Base-by-base conservation (phyloP, 2,329 filamentous ascomycete genomes). In the Aspergillus brasiliensis region DNA sequence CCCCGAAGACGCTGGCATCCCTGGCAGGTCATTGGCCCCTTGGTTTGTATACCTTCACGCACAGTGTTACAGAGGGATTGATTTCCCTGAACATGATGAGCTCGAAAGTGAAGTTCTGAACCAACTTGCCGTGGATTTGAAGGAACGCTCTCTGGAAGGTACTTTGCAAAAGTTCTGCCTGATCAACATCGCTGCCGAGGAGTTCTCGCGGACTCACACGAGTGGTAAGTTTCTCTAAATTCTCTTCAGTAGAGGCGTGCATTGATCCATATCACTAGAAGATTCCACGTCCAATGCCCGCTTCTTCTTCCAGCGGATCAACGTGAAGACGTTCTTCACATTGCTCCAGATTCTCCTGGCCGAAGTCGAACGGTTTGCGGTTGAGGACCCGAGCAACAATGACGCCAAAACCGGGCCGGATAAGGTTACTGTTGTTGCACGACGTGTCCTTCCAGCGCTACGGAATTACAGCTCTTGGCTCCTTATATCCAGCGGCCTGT, bases 21-120 rank as follows among this genome's bases (percentile, higher is more conserved):
- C 75, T 13, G 75, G 75, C 23, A 85, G 87, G 65, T 86, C 88
- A 37, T 83, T 97, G 58, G 81, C 88, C 49, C 86, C 87, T 54
- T 95, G 92, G 89, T 96, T 97, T 69, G 85, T 94, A 61, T 88
- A 90, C 67, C 84, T 97, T 46, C 94, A 97, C 73, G 91, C 91
- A 51, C 87, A 89, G 71, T 94, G 91, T 75, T 94, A 90, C 77
- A 88, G 88, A 62, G 92, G 91, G 31, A 83, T 89, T 61, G 83
- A 87, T 47, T 93, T 95, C 68, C 78, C 86, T 0, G 87, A 89
- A 62, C 90, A 92, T 64, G 85, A 89, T 56, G 92, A 96, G 72
- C 81, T 97, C 27, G 93, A 97, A 75, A 87, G 87, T 59, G 92
- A 97, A 73, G 90, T 98, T 11, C 81, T 97, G 61, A 88, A 89